Percentiles rank a stretch among this genome's conserved stretches.
phyloP scores from a whole-genome alignment of 2,329 filamentous ascomycete species.

The Phaeosphaeriaceae sp. region DNA sequence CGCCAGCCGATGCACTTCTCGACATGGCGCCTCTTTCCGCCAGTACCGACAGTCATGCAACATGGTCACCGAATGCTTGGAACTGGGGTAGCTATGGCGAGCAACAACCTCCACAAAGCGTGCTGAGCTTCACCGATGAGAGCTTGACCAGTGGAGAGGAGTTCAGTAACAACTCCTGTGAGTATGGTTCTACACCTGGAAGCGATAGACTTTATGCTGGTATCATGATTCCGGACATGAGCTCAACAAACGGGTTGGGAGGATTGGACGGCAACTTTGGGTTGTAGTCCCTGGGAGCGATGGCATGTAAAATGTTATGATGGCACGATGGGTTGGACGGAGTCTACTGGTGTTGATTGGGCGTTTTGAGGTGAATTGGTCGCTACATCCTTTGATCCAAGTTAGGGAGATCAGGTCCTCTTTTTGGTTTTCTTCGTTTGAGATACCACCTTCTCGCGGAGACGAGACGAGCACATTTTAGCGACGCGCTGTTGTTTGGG shows the following conservation, averaged over 20 bases:
- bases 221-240: slow-evolving; percentile 47
- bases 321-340: slow-evolving; percentile 4
- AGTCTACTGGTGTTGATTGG: neutral
- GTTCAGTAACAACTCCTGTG: slow-evolving; percentile 40
- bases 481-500: neutral
- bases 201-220: slow-evolving; percentile 43
- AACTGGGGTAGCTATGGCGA: slow-evolving; percentile 36
- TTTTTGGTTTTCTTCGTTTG: slow-evolving; percentile 11
- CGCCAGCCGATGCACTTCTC: slow-evolving; percentile 52
- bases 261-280: slow-evolving; percentile 52
- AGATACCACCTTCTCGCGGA: slow-evolving; percentile 33
- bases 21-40: slow-evolving; percentile 41
- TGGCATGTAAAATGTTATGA: slow-evolving; percentile 2
- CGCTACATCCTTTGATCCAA: neutral
- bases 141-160: slow-evolving; percentile 62
- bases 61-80: slow-evolving; percentile 48
- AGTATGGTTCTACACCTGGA: slow-evolving; percentile 36
- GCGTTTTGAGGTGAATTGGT: neutral
- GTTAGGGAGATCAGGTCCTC: neutral
- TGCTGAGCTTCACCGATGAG: slow-evolving; percentile 67
- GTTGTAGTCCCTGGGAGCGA: slow-evolving; percentile 29
- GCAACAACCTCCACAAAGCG: slow-evolving; percentile 56
- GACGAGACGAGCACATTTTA: slow-evolving; percentile 5
- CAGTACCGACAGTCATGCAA: slow-evolving; percentile 35
- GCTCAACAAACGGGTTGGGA: slow-evolving; percentile 35